A percentile compares a stretch with the other conserved stretches of the same genome.
Conservation (phyloP, 192 early-diverging fungal species). For the Helicostylum pulchrum region DNA sequence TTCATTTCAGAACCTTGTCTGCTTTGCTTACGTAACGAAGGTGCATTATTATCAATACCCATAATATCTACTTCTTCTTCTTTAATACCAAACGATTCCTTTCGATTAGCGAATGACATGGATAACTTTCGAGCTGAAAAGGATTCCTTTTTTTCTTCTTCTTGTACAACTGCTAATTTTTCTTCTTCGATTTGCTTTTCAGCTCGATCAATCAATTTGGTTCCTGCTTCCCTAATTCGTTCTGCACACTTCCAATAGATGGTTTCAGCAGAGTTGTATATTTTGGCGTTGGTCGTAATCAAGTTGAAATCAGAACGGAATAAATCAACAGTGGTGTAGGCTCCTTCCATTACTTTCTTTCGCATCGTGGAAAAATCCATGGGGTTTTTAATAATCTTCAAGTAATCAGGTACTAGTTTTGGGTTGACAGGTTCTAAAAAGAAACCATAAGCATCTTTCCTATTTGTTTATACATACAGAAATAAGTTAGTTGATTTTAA, state of each 20-base stretch:
- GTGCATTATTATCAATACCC: slow-evolving; percentile 17
- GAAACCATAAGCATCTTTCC: slow-evolving; percentile 82
- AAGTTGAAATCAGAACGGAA: slow-evolving; percentile 77
- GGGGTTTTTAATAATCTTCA: slow-evolving; percentile 71
- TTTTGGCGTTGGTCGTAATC: slow-evolving; percentile 76
- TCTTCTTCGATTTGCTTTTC: slow-evolving; percentile 17
- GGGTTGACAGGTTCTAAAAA: slow-evolving; percentile 87
- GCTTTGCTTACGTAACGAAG: slow-evolving; percentile 18
- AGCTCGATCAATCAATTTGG: slow-evolving; percentile 69
- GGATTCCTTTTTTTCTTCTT: background rate
- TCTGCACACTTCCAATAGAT: slow-evolving; percentile 80
- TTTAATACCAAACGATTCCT: slow-evolving; percentile 18
- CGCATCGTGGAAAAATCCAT: slow-evolving; percentile 95
- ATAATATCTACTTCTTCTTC: slow-evolving; percentile 45
- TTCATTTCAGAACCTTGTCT: slow-evolving; percentile 12
- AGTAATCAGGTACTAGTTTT: slow-evolving; percentile 72
- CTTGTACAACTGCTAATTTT: background rate
- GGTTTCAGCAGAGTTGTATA: slow-evolving; percentile 81
- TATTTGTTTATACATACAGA: slow-evolving; percentile 23
- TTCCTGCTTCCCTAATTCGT: slow-evolving; percentile 68
- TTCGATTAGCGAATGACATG: background rate
- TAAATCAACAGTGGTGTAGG: slow-evolving; percentile 64
- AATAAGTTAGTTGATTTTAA: background rate
- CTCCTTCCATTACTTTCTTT: slow-evolving; percentile 56
- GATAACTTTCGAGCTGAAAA: slow-evolving; percentile 7